A percentile compares a stretch with the other conserved stretches of the same genome.
phyloP scores from a whole-genome alignment of 139 green algal species.

The Volvox reticuliferus region DNA sequence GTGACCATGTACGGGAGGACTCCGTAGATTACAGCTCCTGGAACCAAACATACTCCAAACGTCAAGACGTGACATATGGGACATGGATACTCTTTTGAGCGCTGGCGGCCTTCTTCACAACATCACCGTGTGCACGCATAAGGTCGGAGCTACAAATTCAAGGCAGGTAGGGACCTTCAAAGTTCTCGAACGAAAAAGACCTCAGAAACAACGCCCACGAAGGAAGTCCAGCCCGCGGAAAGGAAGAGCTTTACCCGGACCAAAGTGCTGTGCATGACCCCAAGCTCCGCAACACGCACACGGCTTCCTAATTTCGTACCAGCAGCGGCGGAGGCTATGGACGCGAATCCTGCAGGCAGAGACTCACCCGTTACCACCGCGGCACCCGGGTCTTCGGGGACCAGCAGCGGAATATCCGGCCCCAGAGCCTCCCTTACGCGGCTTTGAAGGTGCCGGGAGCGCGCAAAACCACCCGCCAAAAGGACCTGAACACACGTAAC shows the following conservation, averaged over 20 bases:
- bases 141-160: too few species aligned
- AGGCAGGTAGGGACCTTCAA: too few species aligned
- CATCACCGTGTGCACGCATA: too few species aligned
- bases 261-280: too few species aligned
- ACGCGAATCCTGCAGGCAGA: too few species aligned
- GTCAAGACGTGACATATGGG: not conserved
- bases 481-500: slow-evolving; percentile 17
- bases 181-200: too few species aligned
- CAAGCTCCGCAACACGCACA: too few species aligned
- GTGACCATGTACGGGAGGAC: not conserved
- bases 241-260: too few species aligned
- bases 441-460: slow-evolving; percentile 34
- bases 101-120: not conserved
- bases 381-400: not conserved
- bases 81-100: too few species aligned
- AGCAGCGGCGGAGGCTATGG: not conserved
- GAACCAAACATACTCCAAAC: not conserved
- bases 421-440: not conserved
- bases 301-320: not conserved
- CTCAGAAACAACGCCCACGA: too few species aligned
- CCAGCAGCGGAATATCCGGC: not conserved
- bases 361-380: slow-evolving; percentile 12
- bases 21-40: slow-evolving; percentile 27
- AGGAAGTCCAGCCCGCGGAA: too few species aligned
- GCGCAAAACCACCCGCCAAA: slow-evolving; percentile 20